These are phyloP conservation scores for Asterella californica DNA, from an alignment of 225 moss, liverwort and hornwort species.

Conservation along the genomic window DNA sequence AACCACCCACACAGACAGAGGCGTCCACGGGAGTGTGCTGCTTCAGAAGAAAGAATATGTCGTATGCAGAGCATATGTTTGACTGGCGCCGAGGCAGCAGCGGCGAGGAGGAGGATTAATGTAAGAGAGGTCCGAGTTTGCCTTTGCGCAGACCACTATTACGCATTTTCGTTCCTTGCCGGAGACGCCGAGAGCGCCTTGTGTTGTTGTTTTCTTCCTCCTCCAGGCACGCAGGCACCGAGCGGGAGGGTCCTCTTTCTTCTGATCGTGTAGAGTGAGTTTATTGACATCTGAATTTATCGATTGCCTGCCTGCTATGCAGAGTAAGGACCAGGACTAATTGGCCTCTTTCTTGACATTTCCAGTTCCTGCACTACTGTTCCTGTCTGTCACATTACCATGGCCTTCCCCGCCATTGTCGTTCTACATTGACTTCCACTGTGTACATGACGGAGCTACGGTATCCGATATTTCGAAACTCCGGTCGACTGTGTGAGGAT, in stretches of 20 bases:
- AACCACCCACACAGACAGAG: background rate
- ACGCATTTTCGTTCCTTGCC: background rate
- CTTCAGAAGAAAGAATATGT: background rate
- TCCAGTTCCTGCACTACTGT: background rate
- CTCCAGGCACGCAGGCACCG: background rate
- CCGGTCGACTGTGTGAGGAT: no score
- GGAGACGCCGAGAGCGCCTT: background rate
- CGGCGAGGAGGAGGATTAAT: background rate
- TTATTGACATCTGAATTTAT: background rate
- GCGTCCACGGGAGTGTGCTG: background rate
- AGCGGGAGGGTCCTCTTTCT: background rate
- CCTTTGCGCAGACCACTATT: background rate
- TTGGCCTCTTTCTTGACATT: background rate
- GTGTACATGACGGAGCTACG: background rate
- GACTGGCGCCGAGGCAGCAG: background rate
- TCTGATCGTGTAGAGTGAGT: background rate
- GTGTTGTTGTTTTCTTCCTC: background rate
- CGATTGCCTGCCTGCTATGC: slow-evolving; percentile 1
- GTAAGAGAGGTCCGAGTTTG: slow-evolving; percentile 8
- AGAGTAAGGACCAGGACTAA: slow-evolving; percentile 1
- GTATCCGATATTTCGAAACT: no score
- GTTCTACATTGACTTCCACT: background rate
- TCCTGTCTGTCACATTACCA: background rate
- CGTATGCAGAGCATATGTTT: background rate
- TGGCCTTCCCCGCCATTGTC: background rate